Percentiles rank a stretch among this genome's conserved stretches.
These are phyloP conservation scores for Mycena crocata DNA, from an alignment of 768 basidiomycete genomes.

Conservation along the genomic window DNA sequence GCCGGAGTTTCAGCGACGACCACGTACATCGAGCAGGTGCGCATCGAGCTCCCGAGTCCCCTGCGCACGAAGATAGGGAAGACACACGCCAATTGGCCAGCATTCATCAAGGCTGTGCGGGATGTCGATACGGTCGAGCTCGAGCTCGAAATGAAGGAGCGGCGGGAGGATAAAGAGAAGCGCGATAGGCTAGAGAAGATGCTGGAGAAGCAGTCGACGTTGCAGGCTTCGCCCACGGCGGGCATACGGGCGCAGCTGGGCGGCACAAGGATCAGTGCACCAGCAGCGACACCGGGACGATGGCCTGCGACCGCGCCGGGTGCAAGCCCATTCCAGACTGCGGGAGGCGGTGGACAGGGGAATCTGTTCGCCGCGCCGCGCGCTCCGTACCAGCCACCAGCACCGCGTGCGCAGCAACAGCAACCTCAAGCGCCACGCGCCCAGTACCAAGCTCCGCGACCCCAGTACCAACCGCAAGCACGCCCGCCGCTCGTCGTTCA, in stretches of 20 bases:
- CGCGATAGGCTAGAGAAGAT: background rate
- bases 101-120: slow-evolving; percentile 3
- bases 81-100: background rate
- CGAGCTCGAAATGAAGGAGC: slow-evolving; percentile 7
- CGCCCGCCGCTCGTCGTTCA: background rate
- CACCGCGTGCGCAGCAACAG: background rate
- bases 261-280: background rate
- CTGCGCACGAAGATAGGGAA: slow-evolving; percentile 14
- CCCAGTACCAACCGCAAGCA: too few relatives aligned
- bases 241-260: slow-evolving; percentile 1
- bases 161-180: background rate
- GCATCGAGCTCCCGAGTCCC: background rate
- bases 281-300: background rate
- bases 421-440: slow-evolving; percentile 1
- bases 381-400: background rate
- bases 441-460: background rate
- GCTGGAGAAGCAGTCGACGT: background rate
- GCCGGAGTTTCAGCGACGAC: background rate
- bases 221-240: slow-evolving; percentile 8
- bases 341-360: background rate
- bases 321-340: slow-evolving; percentile 3
- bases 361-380: background rate
- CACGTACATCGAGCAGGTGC: slow-evolving; percentile 10
- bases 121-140: slow-evolving; percentile 8
- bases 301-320: background rate